Conservation (phyloP, 2,329 filamentous ascomycete genomes). For the Calonectria leucothoes region DNA sequence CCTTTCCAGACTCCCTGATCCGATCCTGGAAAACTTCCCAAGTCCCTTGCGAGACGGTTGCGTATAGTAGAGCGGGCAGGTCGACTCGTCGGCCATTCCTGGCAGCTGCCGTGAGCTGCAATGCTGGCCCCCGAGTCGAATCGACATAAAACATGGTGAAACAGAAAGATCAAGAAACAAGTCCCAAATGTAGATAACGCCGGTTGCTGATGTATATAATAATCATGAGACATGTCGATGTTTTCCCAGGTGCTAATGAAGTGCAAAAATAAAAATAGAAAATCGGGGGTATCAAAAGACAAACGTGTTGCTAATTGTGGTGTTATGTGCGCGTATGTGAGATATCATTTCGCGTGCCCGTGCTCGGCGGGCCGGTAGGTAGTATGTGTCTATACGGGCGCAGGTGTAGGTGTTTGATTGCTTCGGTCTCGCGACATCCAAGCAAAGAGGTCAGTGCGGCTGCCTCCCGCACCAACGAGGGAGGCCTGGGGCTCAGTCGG, state of each 20-base stretch:
- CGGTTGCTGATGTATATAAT: conserved; percentile 45
- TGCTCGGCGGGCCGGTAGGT: background rate
- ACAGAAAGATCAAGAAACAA: conserved; percentile 35
- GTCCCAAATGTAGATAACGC: conserved; percentile 41
- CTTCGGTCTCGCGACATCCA: conserved; percentile 64
- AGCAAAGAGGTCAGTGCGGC: conserved; percentile 58
- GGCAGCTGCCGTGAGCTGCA: conserved; percentile 27
- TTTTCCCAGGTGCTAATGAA: conserved; percentile 41
- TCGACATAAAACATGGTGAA: conserved; percentile 29
- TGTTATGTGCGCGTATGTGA: conserved; percentile 43
- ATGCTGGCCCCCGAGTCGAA: conserved; percentile 19
- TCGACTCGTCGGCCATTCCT: conserved; percentile 23
- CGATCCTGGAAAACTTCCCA: conserved; percentile 15
- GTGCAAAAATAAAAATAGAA: conserved; percentile 38
- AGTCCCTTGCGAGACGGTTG: conserved; percentile 17
- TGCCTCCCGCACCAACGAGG: conserved; percentile 42
- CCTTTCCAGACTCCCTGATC: conserved; percentile 23
- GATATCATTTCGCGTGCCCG: conserved; percentile 13
- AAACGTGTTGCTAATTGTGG: conserved; percentile 45
- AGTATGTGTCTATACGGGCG: conserved; percentile 37
- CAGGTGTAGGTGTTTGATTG: conserved; percentile 44
- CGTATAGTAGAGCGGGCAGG: conserved; percentile 13
- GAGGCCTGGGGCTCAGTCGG: conserved; percentile 47
- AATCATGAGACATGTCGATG: conserved; percentile 45
- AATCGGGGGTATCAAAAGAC: conserved; percentile 51